Conservation (phyloP, 768 basidiomycete species). For the Astraeus odoratus region DNA sequence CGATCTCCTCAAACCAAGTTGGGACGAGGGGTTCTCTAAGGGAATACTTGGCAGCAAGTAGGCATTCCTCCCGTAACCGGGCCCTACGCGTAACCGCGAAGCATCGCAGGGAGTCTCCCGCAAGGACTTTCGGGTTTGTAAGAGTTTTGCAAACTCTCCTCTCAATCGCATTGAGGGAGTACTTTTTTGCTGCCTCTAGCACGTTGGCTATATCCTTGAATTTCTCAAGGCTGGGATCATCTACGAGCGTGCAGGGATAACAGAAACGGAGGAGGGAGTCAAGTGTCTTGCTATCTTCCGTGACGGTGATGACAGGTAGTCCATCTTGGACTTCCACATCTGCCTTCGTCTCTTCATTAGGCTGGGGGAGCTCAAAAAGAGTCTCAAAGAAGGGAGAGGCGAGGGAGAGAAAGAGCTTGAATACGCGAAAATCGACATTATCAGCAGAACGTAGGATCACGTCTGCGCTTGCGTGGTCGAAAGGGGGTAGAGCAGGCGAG, state of each 20-base stretch:
- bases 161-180: constrained; percentile 12
- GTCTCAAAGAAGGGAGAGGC: constrained; percentile 30
- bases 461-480: constrained; percentile 17
- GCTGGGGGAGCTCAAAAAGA: constrained; percentile 26
- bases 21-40: constrained; percentile 19
- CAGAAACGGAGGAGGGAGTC: constrained; percentile 23
- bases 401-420: constrained; percentile 29
- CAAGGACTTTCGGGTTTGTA: constrained; percentile 11
- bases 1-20: constrained; percentile 20
- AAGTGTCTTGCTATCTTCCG: constrained; percentile 17
- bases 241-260: constrained; percentile 16
- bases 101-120: constrained; percentile 20
- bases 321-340: constrained; percentile 12
- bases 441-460: constrained; percentile 22
- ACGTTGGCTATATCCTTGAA: constrained; percentile 6
- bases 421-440: constrained; percentile 24
- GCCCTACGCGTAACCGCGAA: constrained; percentile 28
- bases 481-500: constrained; percentile 13
- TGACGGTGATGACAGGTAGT: constrained; percentile 15
- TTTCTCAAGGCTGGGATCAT: constrained; percentile 10
- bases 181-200: constrained; percentile 14
- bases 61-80: constrained; percentile 14
- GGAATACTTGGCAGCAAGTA: constrained; percentile 23
- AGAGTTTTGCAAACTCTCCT: constrained; percentile 15
- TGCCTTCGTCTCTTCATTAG: constrained; percentile 1